A percentile compares a stretch with the other conserved stretches of the same genome.
Conservation (phyloP, 345 rosid genomes). For the Arabidopsis thaliana region DNA sequence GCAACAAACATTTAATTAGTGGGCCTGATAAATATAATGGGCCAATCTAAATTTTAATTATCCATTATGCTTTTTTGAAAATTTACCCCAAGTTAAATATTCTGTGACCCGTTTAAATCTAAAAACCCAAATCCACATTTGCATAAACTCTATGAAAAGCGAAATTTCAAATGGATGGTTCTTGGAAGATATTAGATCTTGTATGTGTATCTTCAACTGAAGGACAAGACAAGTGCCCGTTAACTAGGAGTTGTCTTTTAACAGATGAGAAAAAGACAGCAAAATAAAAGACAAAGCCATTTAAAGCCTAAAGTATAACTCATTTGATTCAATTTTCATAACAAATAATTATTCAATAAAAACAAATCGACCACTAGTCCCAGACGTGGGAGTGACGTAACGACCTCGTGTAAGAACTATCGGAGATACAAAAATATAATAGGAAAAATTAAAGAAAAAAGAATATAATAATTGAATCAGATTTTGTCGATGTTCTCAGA, state of each 20-base stretch:
- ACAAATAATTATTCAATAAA: conserved; percentile 32
- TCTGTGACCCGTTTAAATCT: too few species aligned
- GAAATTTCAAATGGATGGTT: too few species aligned
- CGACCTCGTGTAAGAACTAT: conserved; percentile 32
- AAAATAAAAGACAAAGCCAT: not conserved
- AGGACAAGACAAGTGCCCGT: too few species aligned
- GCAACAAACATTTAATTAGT: not conserved
- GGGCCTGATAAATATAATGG: not conserved
- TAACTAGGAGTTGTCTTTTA: too few species aligned
- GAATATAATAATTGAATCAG: conserved; percentile 32
- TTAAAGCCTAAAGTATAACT: not conserved
- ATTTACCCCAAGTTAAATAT: not conserved
- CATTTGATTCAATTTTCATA: conserved; percentile 20
- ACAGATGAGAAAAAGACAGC: too few species aligned
- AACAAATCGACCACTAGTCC: conserved; percentile 10
- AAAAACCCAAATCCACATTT: too few species aligned
- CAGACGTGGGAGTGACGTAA: conserved; percentile 7
- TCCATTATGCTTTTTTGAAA: not conserved
- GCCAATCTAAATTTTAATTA: not conserved
- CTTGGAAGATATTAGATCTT: too few species aligned
- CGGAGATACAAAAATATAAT: not conserved
- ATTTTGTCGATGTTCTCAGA: conserved; percentile 84
- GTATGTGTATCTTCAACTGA: too few species aligned
- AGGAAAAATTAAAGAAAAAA: not conserved
- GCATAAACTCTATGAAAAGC: too few species aligned